Evolutionary conservation across 352 stramenopile genomes (phyloP).

Genomic region (Phytophthora pluvialis): DNA sequence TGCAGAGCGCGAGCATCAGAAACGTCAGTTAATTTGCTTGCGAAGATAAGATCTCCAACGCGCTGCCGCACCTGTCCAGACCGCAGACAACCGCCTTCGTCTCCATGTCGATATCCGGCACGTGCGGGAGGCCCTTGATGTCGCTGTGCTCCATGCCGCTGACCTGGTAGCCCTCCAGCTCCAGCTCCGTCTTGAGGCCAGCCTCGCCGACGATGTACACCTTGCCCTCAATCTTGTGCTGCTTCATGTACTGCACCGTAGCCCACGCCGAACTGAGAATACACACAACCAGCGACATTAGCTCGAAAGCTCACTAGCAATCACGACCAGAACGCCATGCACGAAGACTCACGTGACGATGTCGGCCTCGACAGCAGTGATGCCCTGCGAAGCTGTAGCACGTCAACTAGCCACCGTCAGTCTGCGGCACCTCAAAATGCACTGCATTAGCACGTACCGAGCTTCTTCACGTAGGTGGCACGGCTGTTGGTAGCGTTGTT

Average conservation of each 20-base stretch:
- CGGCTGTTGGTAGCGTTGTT: slow-evolving; percentile 89
- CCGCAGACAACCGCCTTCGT: slow-evolving; percentile 85
- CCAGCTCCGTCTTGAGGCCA: slow-evolving; percentile 71
- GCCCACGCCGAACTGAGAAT: slow-evolving; percentile 75
- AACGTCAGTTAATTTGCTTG: neutral
- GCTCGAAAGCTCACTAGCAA: neutral
- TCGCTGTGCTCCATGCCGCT: slow-evolving; percentile 76
- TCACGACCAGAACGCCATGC: neutral
- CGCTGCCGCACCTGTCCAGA: slow-evolving; percentile 60
- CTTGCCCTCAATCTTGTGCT: slow-evolving; percentile 76
- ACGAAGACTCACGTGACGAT: slow-evolving; percentile 72
- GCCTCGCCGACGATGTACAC: slow-evolving; percentile 87
- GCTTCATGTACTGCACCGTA: slow-evolving; percentile 83
- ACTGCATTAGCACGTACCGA: slow-evolving; percentile 47
- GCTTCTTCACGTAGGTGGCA: slow-evolving; percentile 85
- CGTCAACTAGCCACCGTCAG: slow-evolving; percentile 7
- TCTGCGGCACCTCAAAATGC: neutral
- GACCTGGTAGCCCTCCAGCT: slow-evolving; percentile 67
- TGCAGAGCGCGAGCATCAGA: slow-evolving; percentile 18
- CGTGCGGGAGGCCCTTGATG: slow-evolving; percentile 67
- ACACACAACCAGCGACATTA: neutral
- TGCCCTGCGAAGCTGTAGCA: slow-evolving; percentile 72
- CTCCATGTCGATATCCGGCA: slow-evolving; percentile 71
- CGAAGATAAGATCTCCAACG: neutral
- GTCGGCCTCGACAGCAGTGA: slow-evolving; percentile 64